A percentile compares a stretch with the other conserved stretches of the same genome.
Evolutionary conservation across 1,284 basidiomycete genomes (phyloP).

Genomic region (Austroboletus novae-zelandiae): DNA sequence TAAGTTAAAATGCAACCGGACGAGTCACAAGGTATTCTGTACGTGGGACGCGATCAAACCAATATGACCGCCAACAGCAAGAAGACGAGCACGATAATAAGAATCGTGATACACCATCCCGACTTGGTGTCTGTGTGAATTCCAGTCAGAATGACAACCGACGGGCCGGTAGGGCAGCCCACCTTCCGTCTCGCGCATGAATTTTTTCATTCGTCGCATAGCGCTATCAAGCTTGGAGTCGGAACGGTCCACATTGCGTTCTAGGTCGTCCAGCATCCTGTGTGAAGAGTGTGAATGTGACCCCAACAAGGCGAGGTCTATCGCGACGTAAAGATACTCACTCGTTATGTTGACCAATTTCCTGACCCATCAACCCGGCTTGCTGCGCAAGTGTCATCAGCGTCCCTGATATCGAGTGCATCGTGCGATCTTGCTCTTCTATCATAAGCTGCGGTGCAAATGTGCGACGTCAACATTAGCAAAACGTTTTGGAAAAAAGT

Average conservation of each 20-base stretch:
- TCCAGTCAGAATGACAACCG: not conserved
- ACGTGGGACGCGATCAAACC: constrained; percentile 30
- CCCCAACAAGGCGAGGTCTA: not conserved
- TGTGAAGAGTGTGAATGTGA: constrained; percentile 31
- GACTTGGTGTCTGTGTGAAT: constrained; percentile 57
- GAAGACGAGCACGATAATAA: constrained; percentile 49
- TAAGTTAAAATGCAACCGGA: constrained; percentile 17
- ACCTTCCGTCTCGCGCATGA: constrained; percentile 84
- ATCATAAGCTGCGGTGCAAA: constrained; percentile 66
- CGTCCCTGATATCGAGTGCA: constrained; percentile 83
- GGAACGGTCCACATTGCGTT: constrained; percentile 70
- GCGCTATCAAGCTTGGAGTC: constrained; percentile 69
- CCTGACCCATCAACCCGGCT: constrained; percentile 87
- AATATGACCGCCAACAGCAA: constrained; percentile 52
- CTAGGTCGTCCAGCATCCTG: constrained; percentile 84
- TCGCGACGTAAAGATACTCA: constrained; percentile 36
- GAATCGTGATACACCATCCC: constrained; percentile 63
- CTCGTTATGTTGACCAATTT: constrained; percentile 88
- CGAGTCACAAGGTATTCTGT: constrained; percentile 8
- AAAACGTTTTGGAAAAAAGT: too few species aligned
- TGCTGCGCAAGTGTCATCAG: constrained; percentile 79
- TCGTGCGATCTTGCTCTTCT: constrained; percentile 80
- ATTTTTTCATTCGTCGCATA: constrained; percentile 73
- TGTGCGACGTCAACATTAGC: not conserved
- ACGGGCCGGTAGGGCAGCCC: constrained; percentile 13